Evolutionary conservation across 192 early-diverging fungal genomes (phyloP).

Genomic region (Backusella morwellensis): DNA sequence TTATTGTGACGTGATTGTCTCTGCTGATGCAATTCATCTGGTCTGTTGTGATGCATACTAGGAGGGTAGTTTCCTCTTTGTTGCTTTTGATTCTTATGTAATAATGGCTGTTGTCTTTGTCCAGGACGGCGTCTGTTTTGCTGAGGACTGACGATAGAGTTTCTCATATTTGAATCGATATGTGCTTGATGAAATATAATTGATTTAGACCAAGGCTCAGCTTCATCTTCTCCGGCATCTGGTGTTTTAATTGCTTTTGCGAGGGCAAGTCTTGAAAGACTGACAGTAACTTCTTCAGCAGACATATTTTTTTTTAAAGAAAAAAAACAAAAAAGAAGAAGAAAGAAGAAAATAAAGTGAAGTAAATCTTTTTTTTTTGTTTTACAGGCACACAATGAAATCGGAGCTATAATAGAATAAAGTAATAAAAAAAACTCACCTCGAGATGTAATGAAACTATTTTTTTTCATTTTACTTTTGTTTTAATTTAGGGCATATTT

Average conservation of each 20-base stretch:
- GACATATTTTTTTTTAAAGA: constrained; percentile 18
- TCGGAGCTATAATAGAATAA: not conserved
- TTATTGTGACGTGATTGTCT: not conserved
- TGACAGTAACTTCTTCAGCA: constrained; percentile 35
- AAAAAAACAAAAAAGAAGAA: not conserved
- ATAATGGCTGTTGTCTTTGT: constrained; percentile 8
- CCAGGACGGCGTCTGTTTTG: not conserved
- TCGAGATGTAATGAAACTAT: not conserved
- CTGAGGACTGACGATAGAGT: constrained; percentile 12
- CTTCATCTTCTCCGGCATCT: constrained; percentile 27
- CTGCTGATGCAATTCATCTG: not conserved
- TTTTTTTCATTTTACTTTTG: not conserved
- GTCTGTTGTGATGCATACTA: not conserved
- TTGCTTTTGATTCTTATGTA: not conserved
- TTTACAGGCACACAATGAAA: not conserved
- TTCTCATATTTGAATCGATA: constrained; percentile 16
- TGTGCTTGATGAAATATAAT: constrained; percentile 33
- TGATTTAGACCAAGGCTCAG: constrained; percentile 36
- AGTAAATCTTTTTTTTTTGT: not conserved
- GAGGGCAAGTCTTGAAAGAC: constrained; percentile 31
- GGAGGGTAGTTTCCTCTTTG: not conserved
- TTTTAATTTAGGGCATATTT: not conserved
- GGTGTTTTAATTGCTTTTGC: constrained; percentile 39
- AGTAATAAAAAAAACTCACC: not conserved
- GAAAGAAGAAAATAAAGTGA: not conserved